Conservation (phyloP, 768 basidiomycete genomes). For the Amanita subjunquillea region DNA sequence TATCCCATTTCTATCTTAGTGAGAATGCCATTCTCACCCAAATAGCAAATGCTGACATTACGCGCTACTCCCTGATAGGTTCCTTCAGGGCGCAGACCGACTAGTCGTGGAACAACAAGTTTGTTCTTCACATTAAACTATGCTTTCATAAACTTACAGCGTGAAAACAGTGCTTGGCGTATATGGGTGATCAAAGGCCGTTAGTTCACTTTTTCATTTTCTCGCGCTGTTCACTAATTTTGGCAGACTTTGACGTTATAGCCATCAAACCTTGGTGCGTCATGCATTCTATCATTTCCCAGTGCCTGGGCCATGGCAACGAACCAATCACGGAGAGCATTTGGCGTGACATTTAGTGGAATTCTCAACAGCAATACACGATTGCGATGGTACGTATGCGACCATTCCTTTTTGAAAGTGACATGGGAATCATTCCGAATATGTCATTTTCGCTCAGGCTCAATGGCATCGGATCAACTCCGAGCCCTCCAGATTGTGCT, state of each 20-base stretch:
- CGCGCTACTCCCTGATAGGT: slow-evolving; percentile 26
- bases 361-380: slow-evolving; percentile 71
- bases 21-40: neutral
- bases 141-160: slow-evolving; percentile 1
- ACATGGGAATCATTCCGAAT: neutral
- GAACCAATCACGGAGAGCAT: slow-evolving; percentile 53
- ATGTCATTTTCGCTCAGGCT: slow-evolving; percentile 21
- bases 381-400: slow-evolving; percentile 51
- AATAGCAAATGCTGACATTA: slow-evolving; percentile 3
- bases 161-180: slow-evolving; percentile 32
- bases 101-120: slow-evolving; percentile 66
- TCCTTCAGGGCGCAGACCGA: slow-evolving; percentile 70
- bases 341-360: slow-evolving; percentile 80
- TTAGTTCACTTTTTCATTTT: slow-evolving; percentile 17
- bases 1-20: slow-evolving; percentile 7
- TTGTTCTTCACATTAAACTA: slow-evolving; percentile 21
- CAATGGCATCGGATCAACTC: slow-evolving; percentile 32
- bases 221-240: slow-evolving; percentile 6
- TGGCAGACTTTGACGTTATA: slow-evolving; percentile 25
- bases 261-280: slow-evolving; percentile 35
- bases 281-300: slow-evolving; percentile 8
- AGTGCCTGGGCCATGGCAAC: slow-evolving; percentile 41
- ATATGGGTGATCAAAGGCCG: slow-evolving; percentile 29
- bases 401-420: neutral
- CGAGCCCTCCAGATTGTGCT: slow-evolving; percentile 24